Evolutionary conservation across 2,329 filamentous ascomycete species (phyloP).

Genomic region (Fusarium luffae): DNA sequence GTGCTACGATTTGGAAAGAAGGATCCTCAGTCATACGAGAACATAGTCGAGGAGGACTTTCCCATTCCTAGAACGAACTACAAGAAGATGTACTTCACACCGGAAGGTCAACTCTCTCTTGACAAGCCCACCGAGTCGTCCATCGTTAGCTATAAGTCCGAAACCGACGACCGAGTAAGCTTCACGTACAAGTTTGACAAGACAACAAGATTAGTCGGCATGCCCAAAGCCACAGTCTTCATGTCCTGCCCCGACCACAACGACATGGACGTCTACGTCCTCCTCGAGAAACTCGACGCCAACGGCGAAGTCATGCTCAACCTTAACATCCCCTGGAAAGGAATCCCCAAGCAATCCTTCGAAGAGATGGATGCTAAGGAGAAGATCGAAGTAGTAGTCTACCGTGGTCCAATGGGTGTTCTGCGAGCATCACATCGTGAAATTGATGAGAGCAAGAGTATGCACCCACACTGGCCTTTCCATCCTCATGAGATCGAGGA

Average conservation of each 20-base stretch:
- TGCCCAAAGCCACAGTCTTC: constrained; percentile 10
- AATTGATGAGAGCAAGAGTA: constrained; percentile 18
- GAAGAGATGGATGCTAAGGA: constrained; percentile 4
- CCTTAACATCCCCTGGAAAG: constrained; percentile 12
- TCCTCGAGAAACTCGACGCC: neutral
- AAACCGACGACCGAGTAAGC: neutral
- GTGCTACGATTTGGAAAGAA: constrained; percentile 10
- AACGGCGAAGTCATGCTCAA: constrained; percentile 12
- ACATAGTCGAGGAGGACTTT: neutral
- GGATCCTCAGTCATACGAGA: constrained; percentile 12
- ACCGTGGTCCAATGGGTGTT: constrained; percentile 12
- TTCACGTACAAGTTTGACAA: neutral
- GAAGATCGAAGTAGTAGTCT: constrained; percentile 8
- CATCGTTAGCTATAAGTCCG: too few species aligned
- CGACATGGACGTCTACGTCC: constrained; percentile 16
- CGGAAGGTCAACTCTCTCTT: fast-evolving
- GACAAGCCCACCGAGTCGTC: too few species aligned
- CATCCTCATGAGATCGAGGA: constrained; percentile 11
- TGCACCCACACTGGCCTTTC: constrained; percentile 21
- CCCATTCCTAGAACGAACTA: constrained; percentile 4
- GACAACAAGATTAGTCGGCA: constrained; percentile 12
- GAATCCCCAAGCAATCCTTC: neutral
- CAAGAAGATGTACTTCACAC: constrained; percentile 5
- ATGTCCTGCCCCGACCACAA: constrained; percentile 7
- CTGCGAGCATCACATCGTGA: constrained; percentile 9